These are phyloP conservation scores for Neurospora tetrasperma DNA, from an alignment of 495 filamentous ascomycete genomes.

Conservation along the genomic window DNA sequence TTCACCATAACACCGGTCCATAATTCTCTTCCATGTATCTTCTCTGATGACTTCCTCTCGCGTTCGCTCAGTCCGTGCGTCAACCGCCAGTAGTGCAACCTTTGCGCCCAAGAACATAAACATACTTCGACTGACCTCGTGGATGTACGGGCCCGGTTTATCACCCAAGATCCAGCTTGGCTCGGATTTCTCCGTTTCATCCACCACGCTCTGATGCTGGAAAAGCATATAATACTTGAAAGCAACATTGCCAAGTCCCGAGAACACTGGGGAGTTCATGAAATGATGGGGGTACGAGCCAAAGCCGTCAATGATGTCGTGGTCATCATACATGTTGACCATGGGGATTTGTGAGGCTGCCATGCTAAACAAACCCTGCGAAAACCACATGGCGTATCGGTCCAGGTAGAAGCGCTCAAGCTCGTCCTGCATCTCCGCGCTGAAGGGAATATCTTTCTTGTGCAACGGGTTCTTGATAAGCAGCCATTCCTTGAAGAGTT, in stretches of 20 bases:
- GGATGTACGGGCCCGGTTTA: slow-evolving; percentile 80
- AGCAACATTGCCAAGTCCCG: slow-evolving; percentile 76
- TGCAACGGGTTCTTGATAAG: slow-evolving; percentile 67
- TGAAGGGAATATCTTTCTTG: slow-evolving; percentile 67
- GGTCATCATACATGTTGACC: slow-evolving; percentile 97
- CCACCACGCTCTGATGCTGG: slow-evolving; percentile 80
- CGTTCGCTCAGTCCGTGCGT: slow-evolving; percentile 84
- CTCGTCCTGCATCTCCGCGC: slow-evolving; percentile 67
- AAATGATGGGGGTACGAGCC: slow-evolving; percentile 89
- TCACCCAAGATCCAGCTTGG: slow-evolving; percentile 84
- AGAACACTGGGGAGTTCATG: slow-evolving; percentile 85
- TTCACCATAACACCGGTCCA: slow-evolving; percentile 72
- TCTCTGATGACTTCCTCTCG: slow-evolving; percentile 69
- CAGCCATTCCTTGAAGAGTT: slow-evolving; percentile 71
- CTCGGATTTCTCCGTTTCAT: slow-evolving; percentile 71
- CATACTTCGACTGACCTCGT: slow-evolving; percentile 69
- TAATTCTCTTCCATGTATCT: slow-evolving; percentile 71
- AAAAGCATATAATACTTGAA: slow-evolving; percentile 99
- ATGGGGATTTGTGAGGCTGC: slow-evolving; percentile 93
- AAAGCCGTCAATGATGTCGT: slow-evolving; percentile 95
- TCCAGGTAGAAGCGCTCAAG: slow-evolving; percentile 80
- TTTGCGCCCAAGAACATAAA: slow-evolving; percentile 75
- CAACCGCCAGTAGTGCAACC: slow-evolving; percentile 74
- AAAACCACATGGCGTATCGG: slow-evolving; percentile 85
- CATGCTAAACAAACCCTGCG: slow-evolving; percentile 84